Evolutionary conservation across 805 yeast genomes (phyloP).

Genomic region (Kodamaea neixiangensis): DNA sequence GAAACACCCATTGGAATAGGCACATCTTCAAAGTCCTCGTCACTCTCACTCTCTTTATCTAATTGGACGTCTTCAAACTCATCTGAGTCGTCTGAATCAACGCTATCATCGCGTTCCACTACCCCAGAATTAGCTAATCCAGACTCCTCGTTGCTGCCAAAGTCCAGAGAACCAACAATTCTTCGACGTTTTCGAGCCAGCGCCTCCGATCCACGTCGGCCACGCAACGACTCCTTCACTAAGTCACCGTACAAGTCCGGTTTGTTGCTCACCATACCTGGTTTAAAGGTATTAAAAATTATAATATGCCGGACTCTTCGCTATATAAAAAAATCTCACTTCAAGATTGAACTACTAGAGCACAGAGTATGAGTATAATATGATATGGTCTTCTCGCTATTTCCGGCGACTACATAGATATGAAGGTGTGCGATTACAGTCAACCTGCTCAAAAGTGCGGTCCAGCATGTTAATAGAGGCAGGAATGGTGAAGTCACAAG

Average conservation of each 20-base stretch:
- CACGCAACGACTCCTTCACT: conserved; percentile 1
- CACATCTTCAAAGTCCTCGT: conserved; percentile 23
- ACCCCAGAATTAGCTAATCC: too few relatives aligned
- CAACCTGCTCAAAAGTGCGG: background rate
- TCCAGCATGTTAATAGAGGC: background rate
- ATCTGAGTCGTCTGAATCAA: background rate
- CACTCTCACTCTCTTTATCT: conserved; percentile 7
- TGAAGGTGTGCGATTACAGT: background rate
- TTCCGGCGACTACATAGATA: background rate
- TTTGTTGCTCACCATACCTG: background rate
- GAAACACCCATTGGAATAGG: background rate
- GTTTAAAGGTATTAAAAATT: too few relatives aligned
- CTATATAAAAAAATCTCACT: background rate
- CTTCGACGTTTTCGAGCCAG: conserved; percentile 1
- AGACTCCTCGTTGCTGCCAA: background rate
- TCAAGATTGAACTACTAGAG: background rate
- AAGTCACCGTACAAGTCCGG: conserved; percentile 1
- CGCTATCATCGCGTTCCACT: background rate
- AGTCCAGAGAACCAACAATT: background rate
- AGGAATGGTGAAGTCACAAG: background rate
- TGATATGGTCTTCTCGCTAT: background rate
- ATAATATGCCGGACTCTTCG: too few relatives aligned
- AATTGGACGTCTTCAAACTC: conserved; percentile 10
- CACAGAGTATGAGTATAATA: background rate
- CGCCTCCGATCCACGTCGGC: background rate